Evolutionary conservation across 2,329 filamentous ascomycete species (phyloP).

Genomic region (Fusarium clavum): DNA sequence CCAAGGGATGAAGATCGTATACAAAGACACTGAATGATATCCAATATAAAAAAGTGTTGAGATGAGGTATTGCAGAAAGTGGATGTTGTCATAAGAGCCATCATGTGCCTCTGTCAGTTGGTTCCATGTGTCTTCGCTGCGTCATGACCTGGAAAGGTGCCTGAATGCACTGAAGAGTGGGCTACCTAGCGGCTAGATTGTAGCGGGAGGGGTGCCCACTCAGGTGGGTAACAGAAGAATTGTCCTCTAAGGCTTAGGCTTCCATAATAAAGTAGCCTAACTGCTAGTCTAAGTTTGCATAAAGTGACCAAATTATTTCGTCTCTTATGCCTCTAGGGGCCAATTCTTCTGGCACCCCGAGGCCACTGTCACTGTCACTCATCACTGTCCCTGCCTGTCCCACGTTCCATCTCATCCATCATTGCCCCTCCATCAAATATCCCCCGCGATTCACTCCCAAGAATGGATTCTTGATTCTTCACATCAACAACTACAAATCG

Average conservation of each 20-base stretch:
- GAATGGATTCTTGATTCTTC: slow-evolving; percentile 8
- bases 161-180: slow-evolving; percentile 6
- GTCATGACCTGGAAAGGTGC: slow-evolving; percentile 37
- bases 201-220: not conserved
- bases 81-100: slow-evolving; percentile 28
- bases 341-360: no score
- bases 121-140: slow-evolving; percentile 17
- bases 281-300: no score
- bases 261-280: no score
- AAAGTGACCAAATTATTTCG: no score
- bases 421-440: slow-evolving; percentile 31
- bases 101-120: slow-evolving; percentile 37
- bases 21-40: slow-evolving; percentile 1
- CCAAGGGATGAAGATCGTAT: not conserved
- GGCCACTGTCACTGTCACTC: not conserved
- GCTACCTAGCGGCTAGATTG: slow-evolving; percentile 8
- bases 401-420: slow-evolving; percentile 19
- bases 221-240: no score
- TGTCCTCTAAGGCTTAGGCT: no score
- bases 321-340: no score
- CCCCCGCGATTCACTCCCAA: slow-evolving; percentile 14
- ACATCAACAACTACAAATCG: not conserved
- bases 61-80: slow-evolving; percentile 15
- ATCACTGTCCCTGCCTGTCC: slow-evolving; percentile 2
- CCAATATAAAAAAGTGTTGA: not conserved